Base-by-base conservation (phyloP, 1,139 yeast genomes). In the Spathaspora sp. region DNA sequence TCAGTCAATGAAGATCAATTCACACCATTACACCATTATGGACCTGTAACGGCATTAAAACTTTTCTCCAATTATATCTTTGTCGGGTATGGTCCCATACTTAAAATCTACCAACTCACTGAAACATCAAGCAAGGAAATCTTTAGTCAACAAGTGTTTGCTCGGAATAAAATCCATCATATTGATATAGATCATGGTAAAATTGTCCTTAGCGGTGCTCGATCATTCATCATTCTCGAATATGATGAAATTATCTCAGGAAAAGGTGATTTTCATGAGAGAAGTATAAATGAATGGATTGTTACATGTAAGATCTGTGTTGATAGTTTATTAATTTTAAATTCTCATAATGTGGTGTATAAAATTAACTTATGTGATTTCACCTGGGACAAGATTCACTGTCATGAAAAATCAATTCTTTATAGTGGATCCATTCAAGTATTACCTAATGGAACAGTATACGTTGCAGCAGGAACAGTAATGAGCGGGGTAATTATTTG, bases 381-480 rank as follows among this genome's bases (percentile, higher is more conserved):
- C 60, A 26, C 48, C 65, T 0, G 68, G n/a, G n/a, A 70, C 9
- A 75, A 72, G 18, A 70, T 73, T 29, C 72, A 79, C 17, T 82
- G 86, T 56, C 77, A 78, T 16, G 96, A 89, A 63, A 84, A 86
- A 55, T 87, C 97, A 4, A 85, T 93, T 39, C 72, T 93, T 39
- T 93, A 93, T 60, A 87, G 96, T 15, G 98, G 98, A 0, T 75
- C 89, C 1, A 78, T 93, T 36, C 74, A 76, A 46, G 78, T 81
- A 0, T 51, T 73, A 7, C 55, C 64, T 2, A 61, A 61, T n/a
- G 70, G 66, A 8, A 66, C 67, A 39, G 78, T 84, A 0, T 60
- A 76, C 10, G 72, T 89, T 10, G 89, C 89, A 23, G 91, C 97
- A 0, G 98, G 98, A 20, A 93, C 99, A 0, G 97, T 93, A 1